phyloP scores from a whole-genome alignment of 2,329 filamentous ascomycete species.

The Sporothrix luriei region DNA sequence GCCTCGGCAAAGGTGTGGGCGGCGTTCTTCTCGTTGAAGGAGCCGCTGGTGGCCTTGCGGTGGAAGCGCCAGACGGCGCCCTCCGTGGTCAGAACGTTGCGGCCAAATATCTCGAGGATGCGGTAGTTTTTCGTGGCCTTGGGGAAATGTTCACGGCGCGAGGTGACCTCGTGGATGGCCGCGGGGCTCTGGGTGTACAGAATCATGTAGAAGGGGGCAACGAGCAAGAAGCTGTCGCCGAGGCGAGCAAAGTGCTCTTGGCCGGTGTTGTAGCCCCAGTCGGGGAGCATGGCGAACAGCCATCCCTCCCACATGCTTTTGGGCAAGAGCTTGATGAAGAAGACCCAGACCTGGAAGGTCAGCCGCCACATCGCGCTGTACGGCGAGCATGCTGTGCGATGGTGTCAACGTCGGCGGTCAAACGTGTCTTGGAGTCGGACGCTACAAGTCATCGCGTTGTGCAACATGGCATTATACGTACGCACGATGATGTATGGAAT shows the following conservation, averaged over 20 bases:
- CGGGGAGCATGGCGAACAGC: slow-evolving; percentile 59
- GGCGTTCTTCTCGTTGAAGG: slow-evolving; percentile 77
- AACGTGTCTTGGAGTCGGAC: not conserved
- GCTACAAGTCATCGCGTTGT: no score
- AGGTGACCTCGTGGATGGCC: slow-evolving; percentile 65
- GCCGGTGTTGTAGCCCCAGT: slow-evolving; percentile 61
- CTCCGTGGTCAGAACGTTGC: slow-evolving; percentile 72
- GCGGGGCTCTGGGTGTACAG: slow-evolving; percentile 66
- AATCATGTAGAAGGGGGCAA: slow-evolving; percentile 57
- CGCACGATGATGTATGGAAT: slow-evolving; percentile 58
- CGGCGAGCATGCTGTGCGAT: slow-evolving; percentile 50
- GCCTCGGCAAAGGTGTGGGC: slow-evolving; percentile 64
- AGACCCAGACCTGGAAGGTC: slow-evolving; percentile 57
- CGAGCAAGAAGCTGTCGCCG: slow-evolving; percentile 64
- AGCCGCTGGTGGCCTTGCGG: slow-evolving; percentile 69
- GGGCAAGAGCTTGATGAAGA: slow-evolving; percentile 59
- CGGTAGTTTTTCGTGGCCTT: slow-evolving; percentile 65
- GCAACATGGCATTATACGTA: slow-evolving; percentile 44
- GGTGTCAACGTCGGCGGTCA: not conserved
- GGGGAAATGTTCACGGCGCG: slow-evolving; percentile 69
- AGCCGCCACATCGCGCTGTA: slow-evolving; percentile 60
- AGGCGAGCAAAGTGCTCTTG: slow-evolving; percentile 61
- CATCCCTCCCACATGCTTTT: slow-evolving; percentile 58
- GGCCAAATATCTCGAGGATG: slow-evolving; percentile 66
- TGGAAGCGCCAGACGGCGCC: slow-evolving; percentile 71